These are phyloP conservation scores for Fusarium clavum DNA, from an alignment of 2,329 filamentous ascomycete genomes.

Conservation along the genomic window DNA sequence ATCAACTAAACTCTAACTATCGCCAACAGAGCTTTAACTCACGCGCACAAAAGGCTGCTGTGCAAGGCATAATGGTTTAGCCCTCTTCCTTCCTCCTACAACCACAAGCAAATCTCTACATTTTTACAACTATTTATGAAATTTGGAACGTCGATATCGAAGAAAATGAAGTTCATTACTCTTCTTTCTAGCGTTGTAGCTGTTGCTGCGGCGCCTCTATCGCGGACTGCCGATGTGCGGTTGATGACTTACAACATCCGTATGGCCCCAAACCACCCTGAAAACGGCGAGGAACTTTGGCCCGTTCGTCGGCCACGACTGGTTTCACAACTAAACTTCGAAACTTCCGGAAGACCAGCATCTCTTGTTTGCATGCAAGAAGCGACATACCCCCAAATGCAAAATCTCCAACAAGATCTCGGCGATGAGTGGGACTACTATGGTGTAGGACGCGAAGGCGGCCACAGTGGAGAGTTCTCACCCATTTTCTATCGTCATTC, in stretches of 20 bases:
- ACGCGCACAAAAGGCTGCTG: too few relatives aligned
- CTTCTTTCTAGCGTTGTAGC: constrained; percentile 22
- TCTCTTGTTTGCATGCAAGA: constrained; percentile 75
- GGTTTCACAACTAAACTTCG: constrained; percentile 63
- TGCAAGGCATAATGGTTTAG: too few relatives aligned
- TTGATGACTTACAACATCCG: constrained; percentile 74
- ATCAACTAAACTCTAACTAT: too few relatives aligned
- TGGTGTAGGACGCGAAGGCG: constrained; percentile 70
- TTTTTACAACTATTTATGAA: not conserved
- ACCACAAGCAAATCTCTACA: not conserved
- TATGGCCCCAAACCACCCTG: constrained; percentile 63
- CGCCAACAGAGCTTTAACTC: too few relatives aligned
- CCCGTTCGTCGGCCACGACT: constrained; percentile 63
- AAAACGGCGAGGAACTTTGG: constrained; percentile 68
- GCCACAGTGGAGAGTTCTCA: constrained; percentile 73
- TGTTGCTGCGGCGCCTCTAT: constrained; percentile 23
- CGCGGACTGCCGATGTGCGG: constrained; percentile 55
- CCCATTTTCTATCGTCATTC: constrained; percentile 72
- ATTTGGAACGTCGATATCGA: not conserved
- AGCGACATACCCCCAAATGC: constrained; percentile 69
- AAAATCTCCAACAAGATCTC: constrained; percentile 61
- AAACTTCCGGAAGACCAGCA: constrained; percentile 58
- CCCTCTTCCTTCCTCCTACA: too few relatives aligned
- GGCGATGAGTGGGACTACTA: constrained; percentile 63
- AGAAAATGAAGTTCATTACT: constrained; percentile 35